Evolutionary conservation across 1,284 basidiomycete species (phyloP), one percentile per base, ranked within the genome.

Genomic region (Kalmanozyma brasiliensis): DNA sequence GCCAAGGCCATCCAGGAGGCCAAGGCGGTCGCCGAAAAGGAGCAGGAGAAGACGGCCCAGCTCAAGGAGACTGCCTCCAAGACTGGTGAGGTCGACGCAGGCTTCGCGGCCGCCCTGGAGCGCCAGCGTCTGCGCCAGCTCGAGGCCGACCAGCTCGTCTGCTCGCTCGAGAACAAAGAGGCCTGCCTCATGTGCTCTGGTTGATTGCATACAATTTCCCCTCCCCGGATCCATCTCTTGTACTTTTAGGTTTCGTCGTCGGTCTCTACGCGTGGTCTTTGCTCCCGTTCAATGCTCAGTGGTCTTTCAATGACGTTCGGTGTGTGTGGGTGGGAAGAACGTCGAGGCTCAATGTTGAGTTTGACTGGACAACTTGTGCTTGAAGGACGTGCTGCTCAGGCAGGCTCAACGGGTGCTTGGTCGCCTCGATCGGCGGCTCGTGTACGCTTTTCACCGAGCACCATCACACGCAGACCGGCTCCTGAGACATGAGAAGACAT

Each of bases 91-190:
- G 82, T 83, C 19, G 89, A 93, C 64, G 88, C 90, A 4, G 91
- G 93, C 74, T 94, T 89, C 79, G 90, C 90, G 37, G 91, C 90
- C 42, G 92, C 93, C 0, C 83, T 93, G 52, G 85, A 87, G 74
- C 85, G 90, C 36, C 88, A 89, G 74, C 86, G 87, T 62, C 87
- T 89, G 52, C 86, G 89, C n/a, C 89, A 94, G 83, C 82, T 88
- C 9, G 93, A 92, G 81, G 89, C 91, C 52, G 93, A 89, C 11
- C 89, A 90, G 83, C 82, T 95, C 52, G 82, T 87, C 77, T 95
- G 93, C 80, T 91, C 90, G 45, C 67, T 95, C 34, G 91, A 93
- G 83, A 95, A 95, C 84, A 92, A 92, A 43, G 84, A 83, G 7
- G 81, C 79, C 1, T 83, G 82, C 62, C 61, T 79, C 26, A 81